These are phyloP conservation scores for Exutisphaerella laricina DNA, from an alignment of 2,329 filamentous ascomycete genomes.

Conservation along the genomic window DNA sequence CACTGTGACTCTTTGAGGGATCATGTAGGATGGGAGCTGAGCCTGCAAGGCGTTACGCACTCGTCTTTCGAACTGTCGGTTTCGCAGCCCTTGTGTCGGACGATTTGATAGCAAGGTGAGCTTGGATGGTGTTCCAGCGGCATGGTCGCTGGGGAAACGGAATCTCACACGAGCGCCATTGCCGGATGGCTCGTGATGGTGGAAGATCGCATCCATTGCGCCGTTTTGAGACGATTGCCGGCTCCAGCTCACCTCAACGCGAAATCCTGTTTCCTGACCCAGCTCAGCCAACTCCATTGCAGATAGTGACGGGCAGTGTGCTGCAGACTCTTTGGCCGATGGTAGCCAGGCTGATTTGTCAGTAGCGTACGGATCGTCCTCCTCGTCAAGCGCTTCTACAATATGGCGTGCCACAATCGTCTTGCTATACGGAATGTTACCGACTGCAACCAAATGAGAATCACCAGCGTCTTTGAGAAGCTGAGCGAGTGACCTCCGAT, in stretches of 20 bases:
- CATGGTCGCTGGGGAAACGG: constrained; percentile 30
- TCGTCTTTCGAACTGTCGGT: not conserved
- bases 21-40: constrained; percentile 8
- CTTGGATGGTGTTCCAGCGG: not conserved
- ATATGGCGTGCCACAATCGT: constrained; percentile 7
- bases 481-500: constrained; percentile 1
- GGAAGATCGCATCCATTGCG: constrained; percentile 13
- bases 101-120: not conserved
- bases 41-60: constrained; percentile 1
- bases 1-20: constrained; percentile 2
- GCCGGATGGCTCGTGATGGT: constrained; percentile 1
- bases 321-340: not conserved
- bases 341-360: not conserved
- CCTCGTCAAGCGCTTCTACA: constrained; percentile 4
- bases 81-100: constrained; percentile 1
- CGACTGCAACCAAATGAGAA: constrained; percentile 5
- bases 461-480: not conserved
- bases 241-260: constrained; percentile 10
- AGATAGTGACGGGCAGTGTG: not conserved
- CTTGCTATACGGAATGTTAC: constrained; percentile 12
- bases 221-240: constrained; percentile 11
- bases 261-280: constrained; percentile 4
- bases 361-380: not conserved
- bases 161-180: constrained; percentile 4
- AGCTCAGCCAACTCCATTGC: constrained; percentile 7